Conservation (phyloP, 2,329 filamentous ascomycete species). For the Ampelomyces quisqualis region DNA sequence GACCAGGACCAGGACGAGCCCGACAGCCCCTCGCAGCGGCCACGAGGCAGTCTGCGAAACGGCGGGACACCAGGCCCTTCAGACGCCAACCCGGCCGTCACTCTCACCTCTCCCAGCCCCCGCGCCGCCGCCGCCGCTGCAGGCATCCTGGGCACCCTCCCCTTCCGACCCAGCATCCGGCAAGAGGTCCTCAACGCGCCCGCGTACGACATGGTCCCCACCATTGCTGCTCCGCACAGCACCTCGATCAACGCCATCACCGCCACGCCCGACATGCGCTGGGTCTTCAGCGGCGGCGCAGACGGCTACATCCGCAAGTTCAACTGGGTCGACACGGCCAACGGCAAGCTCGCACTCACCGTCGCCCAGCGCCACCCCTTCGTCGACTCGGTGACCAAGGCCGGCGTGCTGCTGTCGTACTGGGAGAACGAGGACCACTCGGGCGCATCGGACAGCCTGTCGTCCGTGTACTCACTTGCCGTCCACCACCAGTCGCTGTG, state of each 20-base stretch:
- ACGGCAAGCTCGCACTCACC: conserved; percentile 88
- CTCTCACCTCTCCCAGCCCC: conserved; percentile 52
- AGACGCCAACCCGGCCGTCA: conserved; percentile 50
- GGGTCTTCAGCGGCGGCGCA: conserved; percentile 89
- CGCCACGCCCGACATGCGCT: conserved; percentile 89
- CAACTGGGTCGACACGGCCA: conserved; percentile 91
- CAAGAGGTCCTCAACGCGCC: conserved; percentile 76
- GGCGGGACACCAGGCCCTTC: conserved; percentile 27
- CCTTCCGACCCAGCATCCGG: conserved; percentile 64
- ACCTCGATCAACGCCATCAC: conserved; percentile 94
- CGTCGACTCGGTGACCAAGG: conserved; percentile 95
- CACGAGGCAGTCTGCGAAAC: conserved; percentile 30
- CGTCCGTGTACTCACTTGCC: conserved; percentile 90
- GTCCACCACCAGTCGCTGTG: conserved; percentile 88
- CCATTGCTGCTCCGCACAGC: conserved; percentile 92
- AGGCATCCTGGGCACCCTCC: conserved; percentile 39
- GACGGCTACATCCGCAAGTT: conserved; percentile 98
- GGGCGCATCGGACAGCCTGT: conserved; percentile 61
- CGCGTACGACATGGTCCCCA: conserved; percentile 93
- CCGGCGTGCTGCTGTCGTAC: conserved; percentile 90
- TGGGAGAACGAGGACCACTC: conserved; percentile 94
- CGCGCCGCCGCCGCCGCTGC: conserved; percentile 33
- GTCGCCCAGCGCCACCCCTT: conserved; percentile 96
- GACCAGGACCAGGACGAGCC: conserved; percentile 49
- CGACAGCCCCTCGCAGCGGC: conserved; percentile 47